Evolutionary conservation across 139 green algal species (phyloP), one percentile per base, ranked within the genome.

Genomic region (Ostreobium quekettii): DNA sequence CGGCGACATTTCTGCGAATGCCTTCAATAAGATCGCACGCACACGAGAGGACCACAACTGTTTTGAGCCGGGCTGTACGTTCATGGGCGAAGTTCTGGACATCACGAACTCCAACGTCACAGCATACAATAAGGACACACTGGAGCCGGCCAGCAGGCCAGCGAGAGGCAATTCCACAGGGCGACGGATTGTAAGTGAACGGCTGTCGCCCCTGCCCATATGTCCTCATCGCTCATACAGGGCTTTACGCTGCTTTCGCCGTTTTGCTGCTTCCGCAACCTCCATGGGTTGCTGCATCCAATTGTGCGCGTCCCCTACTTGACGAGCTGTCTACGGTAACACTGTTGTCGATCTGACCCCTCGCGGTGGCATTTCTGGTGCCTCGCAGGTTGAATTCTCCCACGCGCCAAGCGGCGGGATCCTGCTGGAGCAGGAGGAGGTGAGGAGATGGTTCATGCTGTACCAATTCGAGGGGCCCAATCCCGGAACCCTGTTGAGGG

Each of bases 71-170:
- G 53, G 53, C 11, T 62, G 53, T 26, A 62, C 53, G 15, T 26
- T 62, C n/a, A 32, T 62, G 53, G 53, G 53, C 29, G 53, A 62
- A 29, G 53, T 62, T 26, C 11, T 62, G 19, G 53, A 62, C 53
- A 62, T 62, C 53, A 24, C 7, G n/a, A 29, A 26, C 7, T 11
- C 53, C 53, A 62, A 62, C 53, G 53, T 62, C 53, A 62, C 53
- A 8, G n/a, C 19, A 32, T 62, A 62, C 53, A 26, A 62, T 26
- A 24, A 7, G n/a, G 53, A 62, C 8, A 62, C 53, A 7, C n/a
- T 62, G 53, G 33, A 62, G 19, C 7, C 29, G 19, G 15, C 19
- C 36, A 56, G 42, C 32, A 68, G 8, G 19, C 4, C 31, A n/a
- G n/a, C n/a, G n/a, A n/a, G n/a, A n/a, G n/a, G n/a, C n/a, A n/a